phyloP scores from a whole-genome alignment of 2,329 filamentous ascomycete genomes.

The Ceratocystis eucalypticola region DNA sequence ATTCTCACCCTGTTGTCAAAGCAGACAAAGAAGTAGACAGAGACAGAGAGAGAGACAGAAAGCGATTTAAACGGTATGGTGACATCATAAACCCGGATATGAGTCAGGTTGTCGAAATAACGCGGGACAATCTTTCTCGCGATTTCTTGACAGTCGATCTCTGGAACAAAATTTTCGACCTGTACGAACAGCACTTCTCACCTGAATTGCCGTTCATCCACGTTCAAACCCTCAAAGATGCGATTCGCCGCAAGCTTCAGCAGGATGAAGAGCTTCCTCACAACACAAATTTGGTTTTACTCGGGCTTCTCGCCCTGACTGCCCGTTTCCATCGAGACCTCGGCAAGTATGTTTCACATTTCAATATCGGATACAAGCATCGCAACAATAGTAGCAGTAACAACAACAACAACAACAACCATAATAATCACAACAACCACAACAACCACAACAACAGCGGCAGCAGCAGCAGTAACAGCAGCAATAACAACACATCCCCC shows the following conservation, averaged over 20 bases:
- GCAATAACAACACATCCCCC: not conserved
- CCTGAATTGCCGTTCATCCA: constrained; percentile 62
- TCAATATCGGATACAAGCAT: constrained; percentile 18
- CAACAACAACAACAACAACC: no score
- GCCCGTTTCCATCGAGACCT: constrained; percentile 52
- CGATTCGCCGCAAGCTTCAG: not conserved
- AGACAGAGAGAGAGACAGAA: constrained; percentile 39
- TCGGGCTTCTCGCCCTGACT: constrained; percentile 56
- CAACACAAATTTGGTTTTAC: constrained; percentile 44
- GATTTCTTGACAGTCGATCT: constrained; percentile 48
- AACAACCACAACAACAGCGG: not conserved
- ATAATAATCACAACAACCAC: no score
- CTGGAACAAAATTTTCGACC: constrained; percentile 56
- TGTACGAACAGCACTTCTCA: constrained; percentile 58
- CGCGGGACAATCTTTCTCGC: constrained; percentile 48
- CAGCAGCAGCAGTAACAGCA: not conserved
- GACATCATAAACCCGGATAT: constrained; percentile 31
- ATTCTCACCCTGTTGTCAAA: constrained; percentile 22
- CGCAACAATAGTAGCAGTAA: not conserved
- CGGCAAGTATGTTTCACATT: constrained; percentile 38
- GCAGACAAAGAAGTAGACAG: constrained; percentile 32
- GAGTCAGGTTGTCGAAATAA: constrained; percentile 28
- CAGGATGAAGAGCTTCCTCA: constrained; percentile 29
- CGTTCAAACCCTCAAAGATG: constrained; percentile 43
- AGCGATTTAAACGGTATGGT: constrained; percentile 34